phyloP scores from a whole-genome alignment of 305 asterid genomes.

The Solanum hybrid region DNA sequence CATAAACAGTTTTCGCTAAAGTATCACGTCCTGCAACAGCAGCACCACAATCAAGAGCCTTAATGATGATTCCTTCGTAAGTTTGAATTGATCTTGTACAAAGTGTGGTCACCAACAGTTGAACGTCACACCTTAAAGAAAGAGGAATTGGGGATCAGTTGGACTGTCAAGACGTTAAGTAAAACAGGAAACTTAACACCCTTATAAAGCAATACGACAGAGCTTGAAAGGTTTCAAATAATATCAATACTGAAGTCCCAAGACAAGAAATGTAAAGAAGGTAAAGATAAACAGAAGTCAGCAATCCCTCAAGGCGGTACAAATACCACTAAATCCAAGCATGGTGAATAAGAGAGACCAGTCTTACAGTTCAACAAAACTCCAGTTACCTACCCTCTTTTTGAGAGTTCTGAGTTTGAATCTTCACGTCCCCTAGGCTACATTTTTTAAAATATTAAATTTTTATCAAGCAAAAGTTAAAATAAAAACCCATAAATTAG shows the following conservation, averaged over 20 bases:
- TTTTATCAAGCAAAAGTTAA: background rate
- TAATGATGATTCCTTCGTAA: slow-evolving; percentile 75
- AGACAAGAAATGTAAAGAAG: slow-evolving; percentile 1
- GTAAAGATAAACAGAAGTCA: background rate
- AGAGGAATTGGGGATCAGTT: background rate
- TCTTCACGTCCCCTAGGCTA: background rate
- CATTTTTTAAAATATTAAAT: background rate
- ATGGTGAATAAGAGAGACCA: background rate
- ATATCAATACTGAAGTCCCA: background rate
- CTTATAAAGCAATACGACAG: background rate
- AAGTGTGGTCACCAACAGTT: slow-evolving; percentile 70
- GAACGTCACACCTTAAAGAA: slow-evolving; percentile 64
- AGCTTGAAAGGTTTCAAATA: background rate
- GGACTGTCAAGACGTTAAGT: background rate
- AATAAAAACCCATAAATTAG: background rate
- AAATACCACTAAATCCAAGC: background rate
- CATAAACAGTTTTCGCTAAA: slow-evolving; percentile 90
- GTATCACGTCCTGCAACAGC: slow-evolving; percentile 95
- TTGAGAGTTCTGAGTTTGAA: background rate
- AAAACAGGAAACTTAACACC: background rate
- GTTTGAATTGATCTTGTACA: slow-evolving; percentile 91
- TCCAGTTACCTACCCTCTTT: background rate
- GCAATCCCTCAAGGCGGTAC: background rate
- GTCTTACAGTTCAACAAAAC: background rate
- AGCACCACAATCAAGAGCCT: slow-evolving; percentile 80